Base-by-base conservation (phyloP, 1,284 basidiomycete species). In the Puccinia hordei region DNA sequence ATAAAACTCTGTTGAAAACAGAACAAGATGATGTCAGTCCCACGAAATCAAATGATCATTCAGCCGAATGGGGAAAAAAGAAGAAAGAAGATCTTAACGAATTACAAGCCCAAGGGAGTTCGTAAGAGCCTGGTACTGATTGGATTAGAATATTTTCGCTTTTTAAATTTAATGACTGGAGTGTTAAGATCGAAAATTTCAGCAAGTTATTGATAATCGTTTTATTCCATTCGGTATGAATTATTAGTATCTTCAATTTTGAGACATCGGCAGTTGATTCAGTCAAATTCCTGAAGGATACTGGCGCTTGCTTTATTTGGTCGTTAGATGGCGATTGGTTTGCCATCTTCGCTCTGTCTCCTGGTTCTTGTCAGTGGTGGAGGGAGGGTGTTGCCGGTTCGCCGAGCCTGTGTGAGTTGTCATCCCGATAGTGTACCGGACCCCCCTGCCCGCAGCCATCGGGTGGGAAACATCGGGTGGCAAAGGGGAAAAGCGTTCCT, bases 171-270 rank as follows among this genome's bases (percentile, higher is more conserved):
- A 66, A 5, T 4, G 69, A 68, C 13, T 51, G n/a, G 35, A 80
- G 63, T 6, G 57, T 73, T 22, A 61, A n/a, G 41, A 80, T 73
- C 1, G 69, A 69, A 22, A 19, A 15, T 6, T 68, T 35, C 19
- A 80, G 53, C 13, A 80, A 44, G 30, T 69, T 59, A 22, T 57
- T 30, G 30, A 80, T 65, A 33, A 80, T 80, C 17, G 38, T 35
- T n/a, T 72, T 55, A 35, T 80, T 80, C 77, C 77, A 80, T 46
- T 69, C 46, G 15, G 68, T 65, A 38, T 80, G 77, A n/a, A 80
- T 41, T 41, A 80, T 80, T 10, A 80, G 19, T 6, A 80, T 73
- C n/a, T 24, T 61, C 27, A 71, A 30, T n/a, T 35, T 51, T 44
- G 63, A 41, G 27, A 59, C 3, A 27, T 59, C 30, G 46, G 57